Evolutionary conservation across 2,329 filamentous ascomycete species (phyloP).

Genomic region (Penicillium sp.): DNA sequence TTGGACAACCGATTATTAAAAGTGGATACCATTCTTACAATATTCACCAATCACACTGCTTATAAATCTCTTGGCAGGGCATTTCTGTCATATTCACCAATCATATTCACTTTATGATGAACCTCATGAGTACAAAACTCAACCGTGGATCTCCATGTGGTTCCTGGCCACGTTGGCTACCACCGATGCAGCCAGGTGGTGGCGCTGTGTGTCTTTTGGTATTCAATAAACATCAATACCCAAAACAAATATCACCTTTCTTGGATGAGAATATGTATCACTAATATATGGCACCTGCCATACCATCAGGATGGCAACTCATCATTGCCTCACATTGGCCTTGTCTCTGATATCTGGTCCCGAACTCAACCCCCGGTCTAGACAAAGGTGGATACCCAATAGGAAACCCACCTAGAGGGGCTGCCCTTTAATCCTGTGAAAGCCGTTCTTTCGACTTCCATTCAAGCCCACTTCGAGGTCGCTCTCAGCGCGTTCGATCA

Average conservation of each 20-base stretch:
- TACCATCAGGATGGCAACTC: neutral
- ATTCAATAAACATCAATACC: neutral
- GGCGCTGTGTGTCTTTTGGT: neutral
- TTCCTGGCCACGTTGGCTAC: neutral
- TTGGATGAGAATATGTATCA: neutral
- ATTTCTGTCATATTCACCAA: conserved; percentile 4
- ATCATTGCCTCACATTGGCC: neutral
- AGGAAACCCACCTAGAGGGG: neutral
- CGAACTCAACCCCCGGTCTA: neutral
- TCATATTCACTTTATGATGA: neutral
- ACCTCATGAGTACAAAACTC: neutral
- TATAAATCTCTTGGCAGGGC: conserved; percentile 8
- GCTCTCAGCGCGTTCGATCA: neutral
- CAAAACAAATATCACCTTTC: neutral
- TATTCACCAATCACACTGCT: neutral
- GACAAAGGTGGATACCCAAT: neutral
- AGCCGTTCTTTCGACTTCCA: neutral
- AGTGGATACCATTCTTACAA: too few species aligned
- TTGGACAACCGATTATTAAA: neutral
- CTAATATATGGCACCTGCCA: too few species aligned
- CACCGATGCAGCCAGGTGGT: neutral
- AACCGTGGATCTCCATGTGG: neutral
- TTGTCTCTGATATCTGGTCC: neutral
- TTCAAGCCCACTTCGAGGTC: neutral
- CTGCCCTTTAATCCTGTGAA: neutral